Conservation (phyloP, 306 rosid genomes). For the Carpinus fangiana region DNA sequence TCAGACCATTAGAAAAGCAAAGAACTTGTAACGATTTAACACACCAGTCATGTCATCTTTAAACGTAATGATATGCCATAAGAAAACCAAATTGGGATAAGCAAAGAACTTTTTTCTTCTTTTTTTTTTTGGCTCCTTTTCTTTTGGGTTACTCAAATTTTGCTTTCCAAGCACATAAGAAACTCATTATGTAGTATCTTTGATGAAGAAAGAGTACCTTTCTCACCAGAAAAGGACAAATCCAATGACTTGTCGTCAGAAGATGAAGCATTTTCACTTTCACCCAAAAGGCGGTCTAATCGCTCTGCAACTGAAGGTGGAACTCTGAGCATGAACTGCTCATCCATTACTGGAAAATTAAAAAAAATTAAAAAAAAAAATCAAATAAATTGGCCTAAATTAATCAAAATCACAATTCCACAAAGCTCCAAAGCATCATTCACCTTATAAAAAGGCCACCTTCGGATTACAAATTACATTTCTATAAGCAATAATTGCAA, state of each 20-base stretch:
- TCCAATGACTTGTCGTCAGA: conserved; percentile 55
- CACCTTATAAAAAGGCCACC: not conserved
- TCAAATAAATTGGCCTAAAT: not conserved
- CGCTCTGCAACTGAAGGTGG: conserved; percentile 59
- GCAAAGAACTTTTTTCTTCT: too few relatives aligned
- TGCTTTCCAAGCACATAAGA: not conserved
- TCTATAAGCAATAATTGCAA: not conserved
- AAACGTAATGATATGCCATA: not conserved
- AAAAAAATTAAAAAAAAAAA: not conserved
- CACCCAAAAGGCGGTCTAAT: conserved; percentile 46
- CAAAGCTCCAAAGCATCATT: not conserved
- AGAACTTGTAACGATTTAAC: not conserved
- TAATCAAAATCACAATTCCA: not conserved
- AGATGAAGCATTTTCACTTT: conserved; percentile 42
- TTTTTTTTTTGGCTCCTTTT: not conserved
- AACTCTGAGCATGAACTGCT: conserved; percentile 59
- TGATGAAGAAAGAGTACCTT: not conserved
- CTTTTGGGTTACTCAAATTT: not conserved
- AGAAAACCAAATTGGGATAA: not conserved
- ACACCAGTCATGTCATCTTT: not conserved
- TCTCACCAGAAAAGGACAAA: conserved; percentile 46
- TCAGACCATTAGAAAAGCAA: not conserved
- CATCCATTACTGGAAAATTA: conserved; percentile 49
- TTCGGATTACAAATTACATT: not conserved
- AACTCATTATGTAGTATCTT: not conserved